Conservation (phyloP, 1,284 basidiomycete genomes). For the Binderoboletus segoi region DNA sequence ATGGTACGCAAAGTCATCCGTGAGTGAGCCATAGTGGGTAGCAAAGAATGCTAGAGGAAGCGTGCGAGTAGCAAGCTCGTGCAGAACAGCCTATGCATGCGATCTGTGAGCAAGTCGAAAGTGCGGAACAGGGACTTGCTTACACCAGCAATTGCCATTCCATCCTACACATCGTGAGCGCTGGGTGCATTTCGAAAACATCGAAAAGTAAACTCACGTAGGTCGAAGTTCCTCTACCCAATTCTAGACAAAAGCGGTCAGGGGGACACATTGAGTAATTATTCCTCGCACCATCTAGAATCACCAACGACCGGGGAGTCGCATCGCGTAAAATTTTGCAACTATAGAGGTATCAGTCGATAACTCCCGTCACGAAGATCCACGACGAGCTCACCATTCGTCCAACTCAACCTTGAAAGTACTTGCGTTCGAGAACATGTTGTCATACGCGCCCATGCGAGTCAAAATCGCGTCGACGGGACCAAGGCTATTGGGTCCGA, state of each 20-base stretch:
- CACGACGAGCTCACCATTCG: slow-evolving; percentile 68
- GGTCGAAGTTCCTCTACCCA: slow-evolving; percentile 86
- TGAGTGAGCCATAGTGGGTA: slow-evolving; percentile 86
- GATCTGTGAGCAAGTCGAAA: slow-evolving; percentile 9
- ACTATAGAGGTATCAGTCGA: slow-evolving; percentile 41
- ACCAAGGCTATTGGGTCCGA: slow-evolving; percentile 56
- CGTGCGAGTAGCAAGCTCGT: slow-evolving; percentile 89
- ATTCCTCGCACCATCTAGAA: slow-evolving; percentile 78
- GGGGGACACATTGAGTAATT: slow-evolving; percentile 1
- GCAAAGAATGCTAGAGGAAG: slow-evolving; percentile 85
- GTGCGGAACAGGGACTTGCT: slow-evolving; percentile 23
- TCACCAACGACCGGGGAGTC: slow-evolving; percentile 89
- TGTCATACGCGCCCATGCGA: slow-evolving; percentile 98
- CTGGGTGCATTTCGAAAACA: slow-evolving; percentile 22
- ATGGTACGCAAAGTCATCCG: slow-evolving; percentile 87
- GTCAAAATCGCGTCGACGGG: slow-evolving; percentile 95
- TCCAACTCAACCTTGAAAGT: slow-evolving; percentile 97
- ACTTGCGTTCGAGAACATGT: slow-evolving; percentile 94
- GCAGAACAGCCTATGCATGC: slow-evolving; percentile 74
- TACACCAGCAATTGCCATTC: slow-evolving; percentile 92
- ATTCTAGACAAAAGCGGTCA: slow-evolving; percentile 53
- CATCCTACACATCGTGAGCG: slow-evolving; percentile 59
- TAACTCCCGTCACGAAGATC: background rate
- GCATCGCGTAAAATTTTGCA: slow-evolving; percentile 91
- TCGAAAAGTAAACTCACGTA: slow-evolving; percentile 54